Evolutionary conservation across 768 basidiomycete species (phyloP).

Genomic region (Crepidotus variabilis): DNA sequence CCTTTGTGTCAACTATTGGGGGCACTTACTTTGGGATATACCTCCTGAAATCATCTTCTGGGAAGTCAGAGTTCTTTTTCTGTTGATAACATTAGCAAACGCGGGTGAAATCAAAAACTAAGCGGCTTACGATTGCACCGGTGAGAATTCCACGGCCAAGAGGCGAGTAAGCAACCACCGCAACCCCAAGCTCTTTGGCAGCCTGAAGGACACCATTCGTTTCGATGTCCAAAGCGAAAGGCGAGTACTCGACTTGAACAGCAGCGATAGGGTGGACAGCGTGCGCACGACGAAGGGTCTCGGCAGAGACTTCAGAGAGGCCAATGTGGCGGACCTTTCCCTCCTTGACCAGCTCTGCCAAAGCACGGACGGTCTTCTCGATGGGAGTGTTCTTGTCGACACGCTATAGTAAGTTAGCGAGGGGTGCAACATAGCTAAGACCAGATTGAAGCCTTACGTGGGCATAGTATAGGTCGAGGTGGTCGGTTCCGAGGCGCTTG

Average conservation of each 20-base stretch:
- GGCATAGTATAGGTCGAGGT: conserved; percentile 44
- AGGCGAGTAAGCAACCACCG: too few species aligned
- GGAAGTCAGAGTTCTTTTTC: conserved; percentile 36
- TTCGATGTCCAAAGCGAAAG: conserved; percentile 38
- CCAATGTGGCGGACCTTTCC: conserved; percentile 49
- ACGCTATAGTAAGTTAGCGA: conserved; percentile 15
- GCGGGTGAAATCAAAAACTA: conserved; percentile 12
- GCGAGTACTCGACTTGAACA: too few species aligned
- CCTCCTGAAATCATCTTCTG: conserved; percentile 35
- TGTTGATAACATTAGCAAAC: too few species aligned
- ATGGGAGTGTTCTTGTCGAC: conserved; percentile 42
- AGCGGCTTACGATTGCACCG: conserved; percentile 33
- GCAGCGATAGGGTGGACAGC: too few species aligned
- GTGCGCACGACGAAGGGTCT: conserved; percentile 45
- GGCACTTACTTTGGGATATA: conserved; percentile 25
- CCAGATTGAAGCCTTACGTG: conserved; percentile 27
- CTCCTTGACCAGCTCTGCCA: conserved; percentile 48
- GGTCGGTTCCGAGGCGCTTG: conserved; percentile 34
- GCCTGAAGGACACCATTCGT: conserved; percentile 35
- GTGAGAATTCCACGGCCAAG: conserved; percentile 52
- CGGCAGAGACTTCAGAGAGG: conserved; percentile 46
- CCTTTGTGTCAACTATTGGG: neutral
- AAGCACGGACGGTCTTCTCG: conserved; percentile 45
- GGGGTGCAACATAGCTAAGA: neutral
- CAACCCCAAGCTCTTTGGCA: conserved; percentile 44